These are phyloP conservation scores for Claviceps pazoutovae DNA, from an alignment of 2,329 filamentous ascomycete species.

Conservation along the genomic window DNA sequence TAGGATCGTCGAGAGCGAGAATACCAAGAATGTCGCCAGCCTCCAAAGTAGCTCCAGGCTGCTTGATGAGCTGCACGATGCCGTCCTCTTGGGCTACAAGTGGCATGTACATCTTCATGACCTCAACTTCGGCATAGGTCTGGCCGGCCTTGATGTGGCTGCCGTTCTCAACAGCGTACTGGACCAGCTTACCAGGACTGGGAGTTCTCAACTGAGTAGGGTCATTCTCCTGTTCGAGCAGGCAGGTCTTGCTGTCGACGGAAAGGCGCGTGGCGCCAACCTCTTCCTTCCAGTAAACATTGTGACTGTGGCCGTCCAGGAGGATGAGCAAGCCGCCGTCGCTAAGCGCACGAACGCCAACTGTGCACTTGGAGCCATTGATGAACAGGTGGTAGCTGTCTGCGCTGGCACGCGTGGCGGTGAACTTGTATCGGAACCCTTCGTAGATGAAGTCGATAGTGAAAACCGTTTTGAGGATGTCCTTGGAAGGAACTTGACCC, in stretches of 20 bases:
- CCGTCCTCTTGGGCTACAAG: constrained; percentile 89
- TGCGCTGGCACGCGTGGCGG: constrained; percentile 76
- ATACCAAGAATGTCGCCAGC: constrained; percentile 98
- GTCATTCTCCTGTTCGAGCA: constrained; percentile 97
- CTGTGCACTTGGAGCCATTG: constrained; percentile 91
- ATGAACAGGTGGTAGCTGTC: constrained; percentile 98
- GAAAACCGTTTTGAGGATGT: constrained; percentile 95
- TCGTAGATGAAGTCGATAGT: constrained; percentile 98
- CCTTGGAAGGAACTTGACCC: constrained; percentile 92
- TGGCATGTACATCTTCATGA: constrained; percentile 99
- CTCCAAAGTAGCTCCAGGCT: constrained; percentile 92
- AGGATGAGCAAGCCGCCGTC: constrained; percentile 89
- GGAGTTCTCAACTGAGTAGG: constrained; percentile 92
- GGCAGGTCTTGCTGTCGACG: constrained; percentile 93
- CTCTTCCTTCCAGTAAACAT: constrained; percentile 99
- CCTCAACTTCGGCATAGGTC: constrained; percentile 91
- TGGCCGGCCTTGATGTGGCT: constrained; percentile 86
- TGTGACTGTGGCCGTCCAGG: constrained; percentile 86
- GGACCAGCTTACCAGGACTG: constrained; percentile 93
- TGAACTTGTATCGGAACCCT: constrained; percentile 93
- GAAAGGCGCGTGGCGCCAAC: constrained; percentile 89
- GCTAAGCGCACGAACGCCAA: constrained; percentile 82
- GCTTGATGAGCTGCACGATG: constrained; percentile 96
- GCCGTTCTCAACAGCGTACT: constrained; percentile 92
- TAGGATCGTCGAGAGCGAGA: constrained; percentile 84